Evolutionary conservation across 371 early-diverging fungal species (phyloP).

Genomic region (Lichtheimia hyalospora): DNA sequence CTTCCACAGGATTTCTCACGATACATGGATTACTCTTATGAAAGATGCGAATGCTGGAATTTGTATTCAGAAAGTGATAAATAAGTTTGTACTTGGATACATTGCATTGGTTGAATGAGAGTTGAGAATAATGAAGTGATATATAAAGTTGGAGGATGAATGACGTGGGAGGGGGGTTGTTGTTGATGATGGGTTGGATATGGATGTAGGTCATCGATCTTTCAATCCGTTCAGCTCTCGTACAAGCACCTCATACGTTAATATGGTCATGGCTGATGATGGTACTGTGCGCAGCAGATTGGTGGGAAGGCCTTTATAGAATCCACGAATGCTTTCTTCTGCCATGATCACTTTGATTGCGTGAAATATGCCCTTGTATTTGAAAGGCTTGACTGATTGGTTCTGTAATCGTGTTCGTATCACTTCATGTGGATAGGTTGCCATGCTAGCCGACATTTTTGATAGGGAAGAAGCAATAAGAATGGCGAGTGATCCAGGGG

Average conservation of each 20-base stretch:
- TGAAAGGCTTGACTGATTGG: slow-evolving; percentile 68
- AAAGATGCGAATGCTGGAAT: too few species aligned
- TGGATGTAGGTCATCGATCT: neutral
- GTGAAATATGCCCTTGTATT: slow-evolving; percentile 79
- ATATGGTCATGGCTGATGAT: slow-evolving; percentile 81
- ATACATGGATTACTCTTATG: too few species aligned
- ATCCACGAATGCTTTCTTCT: slow-evolving; percentile 82
- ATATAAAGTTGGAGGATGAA: too few species aligned
- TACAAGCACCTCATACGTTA: slow-evolving; percentile 78
- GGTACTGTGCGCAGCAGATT: slow-evolving; percentile 91
- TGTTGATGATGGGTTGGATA: too few species aligned
- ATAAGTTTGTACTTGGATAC: too few species aligned
- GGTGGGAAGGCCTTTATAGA: slow-evolving; percentile 88
- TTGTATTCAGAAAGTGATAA: too few species aligned
- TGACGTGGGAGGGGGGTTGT: too few species aligned
- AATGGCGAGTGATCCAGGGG: slow-evolving; percentile 55
- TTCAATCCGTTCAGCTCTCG: slow-evolving; percentile 36
- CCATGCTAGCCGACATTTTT: slow-evolving; percentile 85
- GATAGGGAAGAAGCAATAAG: slow-evolving; percentile 80
- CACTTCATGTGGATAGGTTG: slow-evolving; percentile 84
- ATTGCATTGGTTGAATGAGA: too few species aligned
- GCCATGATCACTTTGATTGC: slow-evolving; percentile 65
- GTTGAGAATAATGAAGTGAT: too few species aligned
- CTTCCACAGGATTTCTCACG: too few species aligned
- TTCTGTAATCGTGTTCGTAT: slow-evolving; percentile 90